Conservation (phyloP, 768 basidiomycete species). For the Cantharellus cinnabarinus region DNA sequence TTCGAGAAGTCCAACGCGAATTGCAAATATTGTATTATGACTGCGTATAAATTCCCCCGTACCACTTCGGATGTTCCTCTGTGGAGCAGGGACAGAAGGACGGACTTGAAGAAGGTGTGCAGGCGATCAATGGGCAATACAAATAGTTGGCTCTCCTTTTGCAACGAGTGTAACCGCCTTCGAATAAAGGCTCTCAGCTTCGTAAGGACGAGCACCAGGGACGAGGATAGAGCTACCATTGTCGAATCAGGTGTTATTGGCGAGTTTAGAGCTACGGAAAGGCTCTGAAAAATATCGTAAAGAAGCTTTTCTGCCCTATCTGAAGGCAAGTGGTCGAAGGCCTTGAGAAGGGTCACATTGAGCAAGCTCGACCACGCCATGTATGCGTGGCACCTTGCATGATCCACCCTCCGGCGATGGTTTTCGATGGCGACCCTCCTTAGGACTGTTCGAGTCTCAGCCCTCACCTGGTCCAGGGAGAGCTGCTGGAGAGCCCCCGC, state of each 20-base stretch:
- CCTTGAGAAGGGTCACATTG: slow-evolving; percentile 69
- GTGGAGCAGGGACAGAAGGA: slow-evolving; percentile 56
- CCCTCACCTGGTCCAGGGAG: slow-evolving; percentile 26
- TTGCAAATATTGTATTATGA: slow-evolving; percentile 76
- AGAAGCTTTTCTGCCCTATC: slow-evolving; percentile 75
- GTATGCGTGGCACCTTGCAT: slow-evolving; percentile 49
- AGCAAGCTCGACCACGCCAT: slow-evolving; percentile 72
- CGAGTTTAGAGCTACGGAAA: slow-evolving; percentile 49
- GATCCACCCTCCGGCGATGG: slow-evolving; percentile 58
- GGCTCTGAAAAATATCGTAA: slow-evolving; percentile 71
- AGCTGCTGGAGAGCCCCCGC: slow-evolving; percentile 30
- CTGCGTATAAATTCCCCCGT: slow-evolving; percentile 86
- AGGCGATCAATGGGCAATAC: slow-evolving; percentile 50
- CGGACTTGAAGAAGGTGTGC: slow-evolving; percentile 45
- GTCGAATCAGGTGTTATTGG: slow-evolving; percentile 48
- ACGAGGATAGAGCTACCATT: slow-evolving; percentile 66
- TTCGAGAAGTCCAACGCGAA: slow-evolving; percentile 17
- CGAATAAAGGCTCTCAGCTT: slow-evolving; percentile 45
- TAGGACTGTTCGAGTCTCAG: slow-evolving; percentile 56
- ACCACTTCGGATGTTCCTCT: slow-evolving; percentile 66
- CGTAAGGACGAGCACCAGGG: slow-evolving; percentile 60
- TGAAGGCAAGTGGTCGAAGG: slow-evolving; percentile 63
- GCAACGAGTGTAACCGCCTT: slow-evolving; percentile 25
- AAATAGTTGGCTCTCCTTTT: slow-evolving; percentile 37
- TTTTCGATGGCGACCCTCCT: slow-evolving; percentile 78